phyloP scores from a whole-genome alignment of 2,329 filamentous ascomycete species.

The Leptodontidium sp. region DNA sequence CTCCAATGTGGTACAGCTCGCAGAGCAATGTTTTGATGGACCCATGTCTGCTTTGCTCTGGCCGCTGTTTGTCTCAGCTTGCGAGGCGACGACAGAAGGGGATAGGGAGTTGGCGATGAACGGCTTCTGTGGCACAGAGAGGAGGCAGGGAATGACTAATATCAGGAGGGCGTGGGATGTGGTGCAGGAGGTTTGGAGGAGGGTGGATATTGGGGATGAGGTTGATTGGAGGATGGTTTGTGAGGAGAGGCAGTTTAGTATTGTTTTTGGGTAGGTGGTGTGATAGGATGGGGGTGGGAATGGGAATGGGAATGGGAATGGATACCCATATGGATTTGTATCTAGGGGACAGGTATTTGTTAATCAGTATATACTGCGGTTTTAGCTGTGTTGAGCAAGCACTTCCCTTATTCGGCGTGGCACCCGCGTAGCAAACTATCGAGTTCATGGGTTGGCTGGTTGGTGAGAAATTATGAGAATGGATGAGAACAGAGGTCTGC shows the following conservation, averaged over 20 bases:
- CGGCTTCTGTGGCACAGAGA: conserved; percentile 61
- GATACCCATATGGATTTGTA: no score
- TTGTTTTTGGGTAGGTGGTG: conserved; percentile 61
- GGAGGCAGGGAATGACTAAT: conserved; percentile 70
- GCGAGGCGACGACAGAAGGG: conserved; percentile 59
- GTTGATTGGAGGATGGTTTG: conserved; percentile 62
- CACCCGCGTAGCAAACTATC: no score
- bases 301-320: no score
- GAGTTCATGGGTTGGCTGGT: no score
- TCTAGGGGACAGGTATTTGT: background rate
- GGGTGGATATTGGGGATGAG: conserved; percentile 52
- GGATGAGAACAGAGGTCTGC: no score
- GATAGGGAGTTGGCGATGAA: conserved; percentile 61
- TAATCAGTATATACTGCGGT: background rate
- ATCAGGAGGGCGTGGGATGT: conserved; percentile 68
- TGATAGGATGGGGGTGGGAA: no score
- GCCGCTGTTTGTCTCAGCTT: conserved; percentile 70
- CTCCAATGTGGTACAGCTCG: conserved; percentile 60
- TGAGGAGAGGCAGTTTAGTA: conserved; percentile 63
- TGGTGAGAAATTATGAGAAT: no score
- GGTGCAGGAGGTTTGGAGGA: conserved; percentile 67
- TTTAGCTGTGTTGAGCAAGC: no score
- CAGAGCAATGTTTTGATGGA: conserved; percentile 49
- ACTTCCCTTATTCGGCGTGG: no score
- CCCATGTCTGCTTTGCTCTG: conserved; percentile 71